Evolutionary conservation across 768 basidiomycete species (phyloP).

Genomic region (Suillus subluteus): DNA sequence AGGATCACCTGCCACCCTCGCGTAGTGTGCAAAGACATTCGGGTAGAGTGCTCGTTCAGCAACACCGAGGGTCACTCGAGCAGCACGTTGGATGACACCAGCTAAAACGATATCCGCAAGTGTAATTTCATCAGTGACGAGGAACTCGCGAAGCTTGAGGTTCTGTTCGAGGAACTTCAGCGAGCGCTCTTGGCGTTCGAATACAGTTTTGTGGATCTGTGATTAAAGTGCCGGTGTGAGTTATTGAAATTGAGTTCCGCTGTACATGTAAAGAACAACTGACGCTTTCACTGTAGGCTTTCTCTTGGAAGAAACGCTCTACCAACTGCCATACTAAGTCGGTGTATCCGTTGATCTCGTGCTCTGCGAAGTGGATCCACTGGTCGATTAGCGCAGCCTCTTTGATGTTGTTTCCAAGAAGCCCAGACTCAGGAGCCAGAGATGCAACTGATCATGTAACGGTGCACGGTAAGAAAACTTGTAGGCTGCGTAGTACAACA

Average conservation of each 20-base stretch:
- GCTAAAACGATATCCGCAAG: constrained; percentile 33
- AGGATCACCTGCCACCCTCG: constrained; percentile 23
- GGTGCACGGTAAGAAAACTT: neutral
- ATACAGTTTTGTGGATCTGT: constrained; percentile 23
- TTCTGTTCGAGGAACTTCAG: constrained; percentile 31
- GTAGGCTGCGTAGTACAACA: neutral
- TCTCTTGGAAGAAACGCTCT: constrained; percentile 17
- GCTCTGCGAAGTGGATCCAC: constrained; percentile 35
- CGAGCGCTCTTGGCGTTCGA: constrained; percentile 26
- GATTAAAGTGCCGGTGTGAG: neutral
- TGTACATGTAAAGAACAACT: neutral
- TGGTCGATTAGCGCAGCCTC: constrained; percentile 35
- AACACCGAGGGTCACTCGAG: constrained; percentile 28
- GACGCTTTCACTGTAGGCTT: constrained; percentile 29
- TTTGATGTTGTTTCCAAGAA: constrained; percentile 25
- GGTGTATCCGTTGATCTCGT: constrained; percentile 28
- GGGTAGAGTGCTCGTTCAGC: constrained; percentile 31
- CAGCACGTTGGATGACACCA: constrained; percentile 26
- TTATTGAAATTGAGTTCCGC: no score
- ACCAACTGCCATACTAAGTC: constrained; percentile 23
- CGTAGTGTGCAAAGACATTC: constrained; percentile 30
- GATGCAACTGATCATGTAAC: constrained; percentile 20
- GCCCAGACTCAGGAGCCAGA: constrained; percentile 28
- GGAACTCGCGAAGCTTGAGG: constrained; percentile 26
- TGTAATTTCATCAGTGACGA: constrained; percentile 29